Evolutionary conservation across 1,284 basidiomycete species (phyloP), one percentile per base, ranked within the genome.

Genomic region (Inonotus obliquus): DNA sequence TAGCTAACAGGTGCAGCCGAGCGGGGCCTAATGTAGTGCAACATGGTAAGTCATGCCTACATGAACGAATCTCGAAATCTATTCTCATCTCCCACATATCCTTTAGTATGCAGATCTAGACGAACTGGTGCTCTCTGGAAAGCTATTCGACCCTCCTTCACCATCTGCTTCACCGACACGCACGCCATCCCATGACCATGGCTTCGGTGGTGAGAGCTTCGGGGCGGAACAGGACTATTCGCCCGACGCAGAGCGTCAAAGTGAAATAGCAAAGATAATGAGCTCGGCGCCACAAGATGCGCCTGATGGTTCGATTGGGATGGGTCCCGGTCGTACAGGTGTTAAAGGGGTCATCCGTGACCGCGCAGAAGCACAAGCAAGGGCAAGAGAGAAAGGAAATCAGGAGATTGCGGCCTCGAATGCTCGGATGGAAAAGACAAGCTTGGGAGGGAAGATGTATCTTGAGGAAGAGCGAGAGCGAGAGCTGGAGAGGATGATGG

Each of bases 331-430:
- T 1, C 79, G 91, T 25, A 92, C 90, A 3, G 90, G 90, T 29
- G 90, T 92, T 54, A 92, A 92, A 67, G 91, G 90, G 38, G 91
- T 92, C 63, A 89, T 92, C 62, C 81, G 89, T 29, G 90, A 92
- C 72, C 79, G 83, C 41, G 79, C 85, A 62, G 90, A 92, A 69
- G 87, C 87, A 1, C 79, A 76, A n/a, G 72, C 75, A 44, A 69
- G 83, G 29, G 77, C 81, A 52, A 77, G 79, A 14, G 77, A 79
- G 25, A 81, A 79, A 65, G 75, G 76, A 17, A 75, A 75, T 6
- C 73, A 73, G 32, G 83, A 87, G 58, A 70, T 84, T 17, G 76
- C 79, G 25, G 79, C 76, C 2, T 62, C 84, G 65, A 79, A 81
- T 66, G 67, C 71, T 56, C 78, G 76, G 65, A 83, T 89, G 84